A percentile compares a stretch with the other conserved stretches of the same genome.
Conservation (phyloP, 176 grass and related monocot species). For the Avena insularis region DNA sequence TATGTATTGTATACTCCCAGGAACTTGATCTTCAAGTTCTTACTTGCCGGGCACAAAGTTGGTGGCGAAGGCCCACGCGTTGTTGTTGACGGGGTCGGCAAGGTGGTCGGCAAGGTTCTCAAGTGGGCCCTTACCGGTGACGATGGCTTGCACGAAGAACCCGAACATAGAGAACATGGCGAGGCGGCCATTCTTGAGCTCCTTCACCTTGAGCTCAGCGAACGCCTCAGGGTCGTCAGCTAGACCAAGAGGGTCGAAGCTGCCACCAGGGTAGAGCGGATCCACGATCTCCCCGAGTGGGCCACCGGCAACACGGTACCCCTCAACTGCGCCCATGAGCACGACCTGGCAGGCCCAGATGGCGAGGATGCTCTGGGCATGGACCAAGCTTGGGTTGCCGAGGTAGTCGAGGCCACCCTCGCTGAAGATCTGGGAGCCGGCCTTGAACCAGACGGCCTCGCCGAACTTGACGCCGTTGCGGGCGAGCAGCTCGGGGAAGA, state of each 20-base stretch:
- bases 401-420: conserved; percentile 93
- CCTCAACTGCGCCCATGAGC: conserved; percentile 93
- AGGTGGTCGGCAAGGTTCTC: conserved; percentile 98
- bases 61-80: conserved; percentile 93
- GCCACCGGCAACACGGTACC: conserved; percentile 80
- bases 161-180: conserved; percentile 98
- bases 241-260: conserved; percentile 82
- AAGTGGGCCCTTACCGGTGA: conserved; percentile 87
- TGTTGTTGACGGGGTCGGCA: conserved; percentile 95
- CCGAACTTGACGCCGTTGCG: conserved; percentile 88
- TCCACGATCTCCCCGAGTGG: conserved; percentile 86
- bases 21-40: neutral
- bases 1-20: neutral
- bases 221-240: conserved; percentile 92
- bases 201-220: conserved; percentile 92
- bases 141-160: conserved; percentile 89
- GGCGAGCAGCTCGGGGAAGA: conserved; percentile 88
- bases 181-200: conserved; percentile 88
- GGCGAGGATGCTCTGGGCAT: conserved; percentile 91
- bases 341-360: conserved; percentile 89
- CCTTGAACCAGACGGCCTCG: conserved; percentile 98
- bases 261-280: conserved; percentile 84
- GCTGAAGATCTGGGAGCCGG: conserved; percentile 81
- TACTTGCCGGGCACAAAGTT: conserved; percentile 95
- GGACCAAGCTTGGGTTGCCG: conserved; percentile 85